phyloP scores from a whole-genome alignment of 805 yeast genomes.

The Sugiyamaella americana region DNA sequence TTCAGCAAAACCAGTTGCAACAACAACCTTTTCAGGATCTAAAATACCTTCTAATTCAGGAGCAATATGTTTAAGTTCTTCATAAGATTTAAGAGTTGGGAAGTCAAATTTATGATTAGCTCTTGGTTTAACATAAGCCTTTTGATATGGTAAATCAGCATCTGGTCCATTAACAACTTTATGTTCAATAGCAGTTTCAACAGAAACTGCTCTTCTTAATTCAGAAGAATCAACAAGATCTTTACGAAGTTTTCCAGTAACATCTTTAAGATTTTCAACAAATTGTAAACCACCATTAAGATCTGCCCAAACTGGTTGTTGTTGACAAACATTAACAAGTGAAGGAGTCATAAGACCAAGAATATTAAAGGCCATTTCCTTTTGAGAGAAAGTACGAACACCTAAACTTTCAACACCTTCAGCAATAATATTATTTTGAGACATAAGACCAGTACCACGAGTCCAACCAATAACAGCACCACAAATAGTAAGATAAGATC shows the following conservation, averaged over 20 bases:
- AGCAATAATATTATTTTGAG: slow-evolving; percentile 93
- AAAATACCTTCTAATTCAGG: slow-evolving; percentile 78
- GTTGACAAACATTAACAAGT: slow-evolving; percentile 80
- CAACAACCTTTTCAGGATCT: slow-evolving; percentile 86
- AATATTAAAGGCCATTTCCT: slow-evolving; percentile 98
- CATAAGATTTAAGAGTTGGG: slow-evolving; percentile 79
- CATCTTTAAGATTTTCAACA: slow-evolving; percentile 84
- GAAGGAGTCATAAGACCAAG: slow-evolving; percentile 89
- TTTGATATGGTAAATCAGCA: slow-evolving; percentile 79
- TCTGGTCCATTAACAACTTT: slow-evolving; percentile 78
- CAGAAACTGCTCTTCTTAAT: slow-evolving; percentile 89
- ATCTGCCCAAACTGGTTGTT: slow-evolving; percentile 94
- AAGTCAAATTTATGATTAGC: slow-evolving; percentile 91
- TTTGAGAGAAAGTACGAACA: slow-evolving; percentile 96
- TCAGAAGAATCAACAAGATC: slow-evolving; percentile 75
- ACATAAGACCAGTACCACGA: slow-evolving; percentile 99
- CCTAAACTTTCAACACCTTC: slow-evolving; percentile 95
- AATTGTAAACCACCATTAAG: slow-evolving; percentile 98
- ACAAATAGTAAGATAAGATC: slow-evolving; percentile 84
- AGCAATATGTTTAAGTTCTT: slow-evolving; percentile 59
- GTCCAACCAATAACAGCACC: slow-evolving; percentile 99
- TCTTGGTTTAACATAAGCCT: slow-evolving; percentile 80
- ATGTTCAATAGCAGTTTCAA: slow-evolving; percentile 82
- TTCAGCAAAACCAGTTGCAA: slow-evolving; percentile 96
- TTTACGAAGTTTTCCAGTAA: slow-evolving; percentile 71